Conservation (phyloP, 2,329 filamentous ascomycete species). For the Pseudophaeomoniella oleicola region DNA sequence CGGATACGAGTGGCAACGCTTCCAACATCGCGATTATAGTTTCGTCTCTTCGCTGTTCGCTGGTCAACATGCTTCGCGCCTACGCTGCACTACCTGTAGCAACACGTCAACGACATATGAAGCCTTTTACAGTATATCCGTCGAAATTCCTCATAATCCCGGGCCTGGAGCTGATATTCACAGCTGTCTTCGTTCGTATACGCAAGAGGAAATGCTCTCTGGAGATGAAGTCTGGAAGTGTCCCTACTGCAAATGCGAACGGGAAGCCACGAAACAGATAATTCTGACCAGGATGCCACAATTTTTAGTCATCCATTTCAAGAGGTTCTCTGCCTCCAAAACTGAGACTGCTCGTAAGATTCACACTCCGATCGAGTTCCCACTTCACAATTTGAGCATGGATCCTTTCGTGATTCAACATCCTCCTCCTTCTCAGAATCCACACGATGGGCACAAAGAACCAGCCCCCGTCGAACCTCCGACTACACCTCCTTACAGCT, state of each 20-base stretch:
- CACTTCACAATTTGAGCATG: conserved; percentile 54
- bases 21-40: conserved; percentile 56
- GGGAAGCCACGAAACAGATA: conserved; percentile 54
- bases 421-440: conserved; percentile 18
- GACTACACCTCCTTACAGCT: conserved; percentile 46
- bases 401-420: conserved; percentile 43
- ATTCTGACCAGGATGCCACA: conserved; percentile 66
- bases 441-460: conserved; percentile 9
- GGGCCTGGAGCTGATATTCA: conserved; percentile 45
- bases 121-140: conserved; percentile 55
- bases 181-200: conserved; percentile 52
- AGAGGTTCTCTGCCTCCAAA: conserved; percentile 48
- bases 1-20: conserved; percentile 58
- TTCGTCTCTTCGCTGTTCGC: conserved; percentile 69
- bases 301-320: conserved; percentile 64
- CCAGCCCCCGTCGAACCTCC: conserved; percentile 15
- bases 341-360: conserved; percentile 50
- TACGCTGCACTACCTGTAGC: conserved; percentile 46
- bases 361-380: conserved; percentile 59
- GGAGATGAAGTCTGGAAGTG: conserved; percentile 59
- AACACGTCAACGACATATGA: conserved; percentile 53
- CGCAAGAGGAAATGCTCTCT: conserved; percentile 50
- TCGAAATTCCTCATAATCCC: conserved; percentile 49
- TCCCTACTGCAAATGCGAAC: conserved; percentile 55
- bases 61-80: conserved; percentile 49